These are phyloP conservation scores for Bassia scoparia DNA, from an alignment of 148 eudicot genomes.

Conservation along the genomic window DNA sequence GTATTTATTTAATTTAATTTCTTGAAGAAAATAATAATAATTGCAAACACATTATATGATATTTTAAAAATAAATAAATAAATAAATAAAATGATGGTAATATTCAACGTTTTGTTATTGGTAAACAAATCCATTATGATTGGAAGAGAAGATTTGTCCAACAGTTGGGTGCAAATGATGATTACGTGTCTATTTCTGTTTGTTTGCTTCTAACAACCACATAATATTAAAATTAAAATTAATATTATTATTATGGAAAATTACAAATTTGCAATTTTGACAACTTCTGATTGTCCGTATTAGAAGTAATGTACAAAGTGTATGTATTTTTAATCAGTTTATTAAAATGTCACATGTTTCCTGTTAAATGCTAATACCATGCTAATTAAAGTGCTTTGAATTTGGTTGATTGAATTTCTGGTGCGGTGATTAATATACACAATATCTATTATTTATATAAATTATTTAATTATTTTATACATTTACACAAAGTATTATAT, in stretches of 20 bases:
- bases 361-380: too few relatives aligned
- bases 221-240: constrained; percentile 1
- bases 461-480: too few relatives aligned
- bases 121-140: constrained; percentile 20
- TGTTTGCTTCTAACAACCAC: constrained; percentile 34
- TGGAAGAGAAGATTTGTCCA: constrained; percentile 23
- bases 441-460: too few relatives aligned
- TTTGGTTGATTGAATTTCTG: too few relatives aligned
- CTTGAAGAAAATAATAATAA: too few relatives aligned
- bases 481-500: too few relatives aligned
- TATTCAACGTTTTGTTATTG: neutral
- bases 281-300: constrained; percentile 22
- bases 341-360: constrained; percentile 23
- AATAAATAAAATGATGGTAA: neutral
- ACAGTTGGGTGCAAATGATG: constrained; percentile 23
- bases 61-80: neutral
- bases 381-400: too few relatives aligned
- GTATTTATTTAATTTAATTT: neutral
- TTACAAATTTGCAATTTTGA: neutral
- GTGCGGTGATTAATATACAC: too few relatives aligned
- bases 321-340: constrained; percentile 10
- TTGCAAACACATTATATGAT: too few relatives aligned
- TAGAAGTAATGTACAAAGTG: constrained; percentile 23
- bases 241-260: neutral
- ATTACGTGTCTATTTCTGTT: constrained; percentile 31